Evolutionary conservation across 73 alveolate genomes (phyloP).

Genomic region (Effrenium voratum): DNA sequence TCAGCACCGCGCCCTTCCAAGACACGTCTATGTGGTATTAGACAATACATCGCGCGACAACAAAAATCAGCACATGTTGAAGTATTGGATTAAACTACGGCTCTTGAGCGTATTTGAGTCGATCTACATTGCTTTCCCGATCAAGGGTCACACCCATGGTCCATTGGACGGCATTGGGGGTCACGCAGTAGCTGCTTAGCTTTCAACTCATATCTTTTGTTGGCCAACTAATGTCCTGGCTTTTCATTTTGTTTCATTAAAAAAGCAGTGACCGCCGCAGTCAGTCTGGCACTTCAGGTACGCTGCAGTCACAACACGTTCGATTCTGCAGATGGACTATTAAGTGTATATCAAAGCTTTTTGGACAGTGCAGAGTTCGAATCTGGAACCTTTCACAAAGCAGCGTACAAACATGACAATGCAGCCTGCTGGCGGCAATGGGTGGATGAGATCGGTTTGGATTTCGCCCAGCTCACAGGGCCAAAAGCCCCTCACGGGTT

Average conservation of each 20-base stretch:
- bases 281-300: no score
- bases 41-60: not conserved
- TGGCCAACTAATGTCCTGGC: no score
- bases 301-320: no score
- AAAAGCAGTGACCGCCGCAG: no score
- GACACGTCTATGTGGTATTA: not conserved
- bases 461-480: not conserved
- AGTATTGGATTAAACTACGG: not conserved
- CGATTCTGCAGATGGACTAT: no score
- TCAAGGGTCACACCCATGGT: conserved; percentile 35
- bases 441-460: not conserved
- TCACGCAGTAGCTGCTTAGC: not conserved
- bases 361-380: not conserved
- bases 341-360: not conserved
- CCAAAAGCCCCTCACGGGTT: conserved; percentile 18
- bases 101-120: not conserved
- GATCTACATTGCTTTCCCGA: not conserved
- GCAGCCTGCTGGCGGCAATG: not conserved
- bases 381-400: not conserved
- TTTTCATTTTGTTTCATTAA: no score
- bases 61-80: not conserved
- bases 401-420: not conserved
- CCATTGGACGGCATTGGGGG: conserved; percentile 26
- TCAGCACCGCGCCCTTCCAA: not conserved
- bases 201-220: no score